Evolutionary conservation across 2,329 filamentous ascomycete genomes (phyloP).

Genomic region (Cadophora sp.): DNA sequence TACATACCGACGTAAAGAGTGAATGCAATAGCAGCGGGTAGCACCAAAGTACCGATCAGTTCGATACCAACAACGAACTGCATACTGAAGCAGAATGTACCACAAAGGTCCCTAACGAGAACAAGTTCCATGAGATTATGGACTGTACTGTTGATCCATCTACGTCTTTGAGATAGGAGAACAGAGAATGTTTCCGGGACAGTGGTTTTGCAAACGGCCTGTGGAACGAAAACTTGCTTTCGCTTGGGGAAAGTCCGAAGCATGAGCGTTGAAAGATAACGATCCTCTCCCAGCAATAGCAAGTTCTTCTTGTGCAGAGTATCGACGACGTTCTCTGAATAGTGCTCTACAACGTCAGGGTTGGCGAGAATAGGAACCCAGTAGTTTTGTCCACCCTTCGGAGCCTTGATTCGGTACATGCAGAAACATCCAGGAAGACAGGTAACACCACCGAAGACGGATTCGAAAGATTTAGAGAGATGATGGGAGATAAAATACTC

Average conservation of each 20-base stretch:
- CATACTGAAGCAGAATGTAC: slow-evolving; percentile 99
- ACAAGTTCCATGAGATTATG: slow-evolving; percentile 99
- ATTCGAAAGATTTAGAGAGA: slow-evolving; percentile 95
- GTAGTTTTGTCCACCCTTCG: slow-evolving; percentile 98
- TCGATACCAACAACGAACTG: slow-evolving; percentile 98
- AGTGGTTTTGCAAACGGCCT: slow-evolving; percentile 98
- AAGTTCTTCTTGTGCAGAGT: slow-evolving; percentile 98
- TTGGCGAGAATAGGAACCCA: slow-evolving; percentile 99
- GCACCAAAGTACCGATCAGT: slow-evolving; percentile 89
- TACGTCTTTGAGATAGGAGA: slow-evolving; percentile 88
- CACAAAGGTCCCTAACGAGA: slow-evolving; percentile 92
- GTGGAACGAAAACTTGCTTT: slow-evolving; percentile 97
- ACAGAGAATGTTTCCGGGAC: slow-evolving; percentile 94
- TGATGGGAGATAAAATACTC: slow-evolving; percentile 99
- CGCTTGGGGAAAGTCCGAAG: slow-evolving; percentile 98
- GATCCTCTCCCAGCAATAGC: slow-evolving; percentile 89
- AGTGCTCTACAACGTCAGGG: slow-evolving; percentile 98
- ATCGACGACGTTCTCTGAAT: slow-evolving; percentile 98
- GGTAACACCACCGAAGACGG: slow-evolving; percentile 97
- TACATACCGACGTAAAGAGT: slow-evolving; percentile 92
- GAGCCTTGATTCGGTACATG: slow-evolving; percentile 99
- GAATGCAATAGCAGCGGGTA: slow-evolving; percentile 95
- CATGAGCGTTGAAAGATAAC: slow-evolving; percentile 96
- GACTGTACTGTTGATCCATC: slow-evolving; percentile 99
- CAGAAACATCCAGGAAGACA: slow-evolving; percentile 99